Evolutionary conservation across 441 rosid genomes (phyloP).

Genomic region (Syzygium malaccense): DNA sequence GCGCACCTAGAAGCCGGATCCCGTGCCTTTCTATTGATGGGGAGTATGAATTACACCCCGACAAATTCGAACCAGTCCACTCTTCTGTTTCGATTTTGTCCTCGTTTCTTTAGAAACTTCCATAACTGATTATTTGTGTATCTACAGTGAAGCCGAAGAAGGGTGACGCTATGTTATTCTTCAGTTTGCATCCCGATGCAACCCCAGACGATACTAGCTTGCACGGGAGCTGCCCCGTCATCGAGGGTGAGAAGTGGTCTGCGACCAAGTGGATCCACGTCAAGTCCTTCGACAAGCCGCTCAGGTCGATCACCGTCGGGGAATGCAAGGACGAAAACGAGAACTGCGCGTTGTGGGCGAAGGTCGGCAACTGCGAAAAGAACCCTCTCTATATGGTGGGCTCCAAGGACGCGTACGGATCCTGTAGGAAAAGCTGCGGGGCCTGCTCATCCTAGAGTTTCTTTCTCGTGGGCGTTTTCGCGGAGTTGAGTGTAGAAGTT

Average conservation of each 20-base stretch:
- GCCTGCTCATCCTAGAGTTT: slow-evolving; percentile 27
- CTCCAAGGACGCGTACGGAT: slow-evolving; percentile 22
- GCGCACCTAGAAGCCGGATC: too few species aligned
- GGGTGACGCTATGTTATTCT: slow-evolving; percentile 93
- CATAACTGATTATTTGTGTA: not conserved
- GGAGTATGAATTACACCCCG: too few species aligned
- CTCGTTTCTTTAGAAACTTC: not conserved
- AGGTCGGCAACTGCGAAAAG: slow-evolving; percentile 61
- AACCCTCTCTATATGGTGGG: slow-evolving; percentile 78
- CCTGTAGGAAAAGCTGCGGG: slow-evolving; percentile 81
- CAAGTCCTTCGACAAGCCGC: slow-evolving; percentile 34
- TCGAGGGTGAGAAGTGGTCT: slow-evolving; percentile 97
- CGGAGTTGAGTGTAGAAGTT: not conserved
- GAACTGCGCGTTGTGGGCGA: slow-evolving; percentile 57
- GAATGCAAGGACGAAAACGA: slow-evolving; percentile 50
- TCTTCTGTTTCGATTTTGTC: not conserved
- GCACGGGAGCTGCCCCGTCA: slow-evolving; percentile 93
- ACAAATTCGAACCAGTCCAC: not conserved
- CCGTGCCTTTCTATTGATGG: fast-evolving
- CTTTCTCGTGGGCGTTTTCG: not conserved
- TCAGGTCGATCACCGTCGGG: not conserved
- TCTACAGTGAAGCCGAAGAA: slow-evolving; percentile 77
- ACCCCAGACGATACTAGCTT: slow-evolving; percentile 58
- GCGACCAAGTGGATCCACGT: slow-evolving; percentile 99
- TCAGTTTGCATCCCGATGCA: slow-evolving; percentile 76